Evolutionary conservation across 2,329 filamentous ascomycete species (phyloP).

Genomic region (Phialophora verrucosa): DNA sequence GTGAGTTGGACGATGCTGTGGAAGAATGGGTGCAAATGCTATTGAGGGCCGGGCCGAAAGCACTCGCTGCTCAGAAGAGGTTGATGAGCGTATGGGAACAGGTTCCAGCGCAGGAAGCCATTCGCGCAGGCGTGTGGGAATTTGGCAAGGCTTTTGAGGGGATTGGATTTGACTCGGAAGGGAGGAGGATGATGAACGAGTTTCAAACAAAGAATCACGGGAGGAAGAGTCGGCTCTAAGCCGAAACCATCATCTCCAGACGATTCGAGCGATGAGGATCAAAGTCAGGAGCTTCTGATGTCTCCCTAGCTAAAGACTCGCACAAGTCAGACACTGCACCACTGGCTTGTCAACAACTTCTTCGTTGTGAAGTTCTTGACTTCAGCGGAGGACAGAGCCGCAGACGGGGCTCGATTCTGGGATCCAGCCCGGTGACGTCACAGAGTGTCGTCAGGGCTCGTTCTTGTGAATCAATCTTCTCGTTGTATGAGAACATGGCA

Average conservation of each 20-base stretch:
- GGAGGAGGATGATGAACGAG: slow-evolving; percentile 22
- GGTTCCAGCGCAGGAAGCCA: slow-evolving; percentile 33
- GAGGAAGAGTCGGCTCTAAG: slow-evolving; percentile 16
- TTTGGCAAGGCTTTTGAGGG: slow-evolving; percentile 36
- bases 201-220: slow-evolving; percentile 4
- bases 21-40: slow-evolving; percentile 43
- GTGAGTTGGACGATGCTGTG: slow-evolving; percentile 43
- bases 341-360: neutral
- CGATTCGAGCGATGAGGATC: too few relatives aligned
- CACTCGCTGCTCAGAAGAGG: slow-evolving; percentile 46
- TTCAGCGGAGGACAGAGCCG: neutral
- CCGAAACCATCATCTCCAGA: neutral
- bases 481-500: slow-evolving; percentile 1
- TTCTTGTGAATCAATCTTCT: neutral
- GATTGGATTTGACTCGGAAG: slow-evolving; percentile 16
- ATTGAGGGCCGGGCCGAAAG: slow-evolving; percentile 42
- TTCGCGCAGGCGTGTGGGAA: slow-evolving; percentile 39
- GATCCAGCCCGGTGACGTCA: neutral
- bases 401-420: neutral
- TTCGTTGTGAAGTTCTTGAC: neutral
- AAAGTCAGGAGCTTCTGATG: neutral
- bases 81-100: slow-evolving; percentile 35
- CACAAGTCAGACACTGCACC: neutral
- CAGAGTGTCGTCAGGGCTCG: neutral
- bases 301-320: neutral